Evolutionary conservation across 306 rosid species (phyloP).

Genomic region (Alnus glutinosa): DNA sequence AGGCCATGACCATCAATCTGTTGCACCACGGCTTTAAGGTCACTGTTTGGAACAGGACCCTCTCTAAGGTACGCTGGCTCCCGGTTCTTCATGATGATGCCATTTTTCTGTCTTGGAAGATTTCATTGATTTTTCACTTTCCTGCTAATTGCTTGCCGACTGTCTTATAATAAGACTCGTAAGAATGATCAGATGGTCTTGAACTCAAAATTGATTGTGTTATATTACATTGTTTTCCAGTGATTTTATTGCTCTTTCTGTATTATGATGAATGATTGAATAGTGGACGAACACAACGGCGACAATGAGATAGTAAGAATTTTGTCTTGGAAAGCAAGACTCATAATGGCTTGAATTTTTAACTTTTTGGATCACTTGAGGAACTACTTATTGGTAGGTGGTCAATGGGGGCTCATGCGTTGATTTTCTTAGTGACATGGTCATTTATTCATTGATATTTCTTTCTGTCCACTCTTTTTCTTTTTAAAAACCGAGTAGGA

Average conservation of each 20-base stretch:
- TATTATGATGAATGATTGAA: not conserved
- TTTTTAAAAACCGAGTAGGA: not conserved
- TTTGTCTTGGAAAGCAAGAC: too few relatives aligned
- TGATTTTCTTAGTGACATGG: not conserved
- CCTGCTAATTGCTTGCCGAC: not conserved
- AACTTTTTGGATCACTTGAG: not conserved
- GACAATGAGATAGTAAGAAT: not conserved
- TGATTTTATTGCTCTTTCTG: too few relatives aligned
- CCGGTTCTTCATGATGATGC: not conserved
- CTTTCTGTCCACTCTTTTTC: not conserved
- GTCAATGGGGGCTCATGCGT: too few relatives aligned
- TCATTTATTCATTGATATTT: not conserved
- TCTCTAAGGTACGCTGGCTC: slow-evolving; percentile 54
- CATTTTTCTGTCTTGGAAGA: not conserved
- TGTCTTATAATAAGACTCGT: not conserved
- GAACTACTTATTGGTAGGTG: not conserved
- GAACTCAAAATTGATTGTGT: too few relatives aligned
- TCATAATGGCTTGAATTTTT: too few relatives aligned
- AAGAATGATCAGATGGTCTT: not conserved
- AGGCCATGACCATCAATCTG: slow-evolving; percentile 69
- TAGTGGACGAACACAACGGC: not conserved
- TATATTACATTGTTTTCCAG: too few relatives aligned
- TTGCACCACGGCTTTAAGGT: slow-evolving; percentile 69
- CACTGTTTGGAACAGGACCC: slow-evolving; percentile 87
- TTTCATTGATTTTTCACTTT: not conserved